These are phyloP conservation scores for Hypocreales sp. DNA, from an alignment of 2,329 filamentous ascomycete species.

Conservation along the genomic window DNA sequence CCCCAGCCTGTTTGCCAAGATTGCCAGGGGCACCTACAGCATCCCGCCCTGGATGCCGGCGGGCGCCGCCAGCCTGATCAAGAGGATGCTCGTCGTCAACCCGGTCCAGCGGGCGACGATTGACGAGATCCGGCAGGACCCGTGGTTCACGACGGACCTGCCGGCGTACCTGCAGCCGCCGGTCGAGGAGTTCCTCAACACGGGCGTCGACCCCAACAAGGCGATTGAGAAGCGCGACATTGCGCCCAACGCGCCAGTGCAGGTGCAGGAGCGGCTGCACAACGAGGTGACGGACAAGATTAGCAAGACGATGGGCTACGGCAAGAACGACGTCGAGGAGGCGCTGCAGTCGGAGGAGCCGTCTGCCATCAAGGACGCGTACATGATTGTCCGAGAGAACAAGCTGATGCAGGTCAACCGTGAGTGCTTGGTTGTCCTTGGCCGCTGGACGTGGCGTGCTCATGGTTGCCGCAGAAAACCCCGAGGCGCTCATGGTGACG, in stretches of 20 bases:
- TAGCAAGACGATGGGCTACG: constrained; percentile 96
- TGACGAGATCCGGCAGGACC: constrained; percentile 79
- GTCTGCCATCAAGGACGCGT: constrained; percentile 96
- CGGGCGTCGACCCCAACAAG: constrained; percentile 85
- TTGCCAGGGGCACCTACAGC: constrained; percentile 83
- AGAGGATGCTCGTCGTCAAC: constrained; percentile 89
- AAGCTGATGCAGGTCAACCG: constrained; percentile 92
- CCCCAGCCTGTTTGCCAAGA: constrained; percentile 93
- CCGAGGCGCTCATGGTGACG: constrained; percentile 16
- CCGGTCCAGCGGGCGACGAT: constrained; percentile 90
- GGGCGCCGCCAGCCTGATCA: constrained; percentile 69
- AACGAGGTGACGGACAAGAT: constrained; percentile 89
- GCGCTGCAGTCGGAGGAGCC: constrained; percentile 83
- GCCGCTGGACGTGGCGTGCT: too few relatives aligned
- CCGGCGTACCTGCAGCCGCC: constrained; percentile 77
- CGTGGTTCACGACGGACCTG: constrained; percentile 84
- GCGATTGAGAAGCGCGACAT: constrained; percentile 74
- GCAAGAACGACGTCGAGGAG: constrained; percentile 86
- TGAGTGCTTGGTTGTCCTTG: constrained; percentile 32
- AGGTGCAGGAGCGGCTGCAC: constrained; percentile 79
- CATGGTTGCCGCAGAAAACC: constrained; percentile 14
- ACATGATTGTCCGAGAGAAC: constrained; percentile 94
- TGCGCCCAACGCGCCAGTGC: constrained; percentile 60
- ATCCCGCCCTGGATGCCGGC: constrained; percentile 82
- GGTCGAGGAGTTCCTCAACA: constrained; percentile 82